A percentile compares a stretch with the other conserved stretches of the same genome.
Evolutionary conservation across 495 filamentous ascomycete species (phyloP).

Genomic region (Aspergillus diversus): DNA sequence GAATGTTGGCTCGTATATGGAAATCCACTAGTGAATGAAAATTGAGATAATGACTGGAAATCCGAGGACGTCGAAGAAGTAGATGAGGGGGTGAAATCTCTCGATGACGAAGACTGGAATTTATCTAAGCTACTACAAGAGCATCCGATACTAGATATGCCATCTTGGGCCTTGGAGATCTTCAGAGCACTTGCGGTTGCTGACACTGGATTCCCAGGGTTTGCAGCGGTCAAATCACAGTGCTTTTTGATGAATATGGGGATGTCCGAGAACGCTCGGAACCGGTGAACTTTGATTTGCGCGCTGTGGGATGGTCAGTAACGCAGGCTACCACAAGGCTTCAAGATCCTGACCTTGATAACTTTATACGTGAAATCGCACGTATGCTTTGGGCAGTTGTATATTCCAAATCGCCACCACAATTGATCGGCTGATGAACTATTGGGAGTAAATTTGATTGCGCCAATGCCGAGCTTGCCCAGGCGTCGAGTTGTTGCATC

Average conservation of each 20-base stretch:
- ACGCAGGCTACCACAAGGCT: background rate
- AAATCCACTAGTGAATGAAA: slow-evolving; percentile 41
- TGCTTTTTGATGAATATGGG: slow-evolving; percentile 63
- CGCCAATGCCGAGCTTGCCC: slow-evolving; percentile 51
- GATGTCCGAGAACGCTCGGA: slow-evolving; percentile 62
- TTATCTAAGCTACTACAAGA: slow-evolving; percentile 40
- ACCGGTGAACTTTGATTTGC: slow-evolving; percentile 63
- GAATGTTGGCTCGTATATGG: slow-evolving; percentile 59
- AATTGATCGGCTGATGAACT: slow-evolving; percentile 39
- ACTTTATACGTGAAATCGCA: slow-evolving; percentile 59
- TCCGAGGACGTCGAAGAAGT: slow-evolving; percentile 42
- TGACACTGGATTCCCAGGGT: slow-evolving; percentile 30
- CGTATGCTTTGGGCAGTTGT: slow-evolving; percentile 55
- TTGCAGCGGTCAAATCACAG: slow-evolving; percentile 55
- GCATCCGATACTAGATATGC: slow-evolving; percentile 37
- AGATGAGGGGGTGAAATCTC: slow-evolving; percentile 43
- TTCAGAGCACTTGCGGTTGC: slow-evolving; percentile 29
- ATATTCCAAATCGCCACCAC: slow-evolving; percentile 48
- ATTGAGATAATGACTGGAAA: slow-evolving; percentile 37
- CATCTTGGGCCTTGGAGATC: slow-evolving; percentile 28
- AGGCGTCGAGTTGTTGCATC: slow-evolving; percentile 59
- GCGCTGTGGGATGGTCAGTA: slow-evolving; percentile 45
- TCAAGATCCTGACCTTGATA: slow-evolving; percentile 51
- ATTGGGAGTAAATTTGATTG: slow-evolving; percentile 50
- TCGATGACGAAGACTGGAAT: slow-evolving; percentile 39